Conservation (phyloP, 1,284 basidiomycete genomes). For the Irpex sp. region DNA sequence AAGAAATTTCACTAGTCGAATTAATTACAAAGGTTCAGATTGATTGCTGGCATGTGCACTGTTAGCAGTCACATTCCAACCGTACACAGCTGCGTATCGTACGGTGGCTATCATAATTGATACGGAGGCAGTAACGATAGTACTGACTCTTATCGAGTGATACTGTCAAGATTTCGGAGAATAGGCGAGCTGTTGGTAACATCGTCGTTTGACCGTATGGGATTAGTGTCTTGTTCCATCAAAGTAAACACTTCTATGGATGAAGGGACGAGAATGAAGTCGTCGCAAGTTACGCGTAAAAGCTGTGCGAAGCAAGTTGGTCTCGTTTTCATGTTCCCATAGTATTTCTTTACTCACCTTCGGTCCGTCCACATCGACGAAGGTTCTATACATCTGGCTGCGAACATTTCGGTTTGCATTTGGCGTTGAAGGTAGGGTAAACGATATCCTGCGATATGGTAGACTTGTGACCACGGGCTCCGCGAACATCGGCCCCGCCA, state of each 20-base stretch:
- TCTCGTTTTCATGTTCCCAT: neutral
- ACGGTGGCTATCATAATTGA: neutral
- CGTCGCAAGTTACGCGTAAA: constrained; percentile 9
- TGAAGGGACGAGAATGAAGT: constrained; percentile 12
- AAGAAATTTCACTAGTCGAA: no score
- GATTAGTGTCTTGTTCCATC: neutral
- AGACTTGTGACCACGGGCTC: constrained; percentile 8
- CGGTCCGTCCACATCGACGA: constrained; percentile 11
- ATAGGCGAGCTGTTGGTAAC: no score
- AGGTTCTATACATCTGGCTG: constrained; percentile 5
- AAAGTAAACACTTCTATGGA: constrained; percentile 8
- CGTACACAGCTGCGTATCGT: neutral
- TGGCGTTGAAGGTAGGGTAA: neutral
- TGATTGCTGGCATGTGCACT: neutral
- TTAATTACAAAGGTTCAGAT: no score
- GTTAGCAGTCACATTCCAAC: neutral
- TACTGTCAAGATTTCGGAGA: no score
- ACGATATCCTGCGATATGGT: constrained; percentile 5
- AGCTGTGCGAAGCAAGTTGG: neutral
- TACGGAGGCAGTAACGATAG: no score
- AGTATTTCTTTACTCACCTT: constrained; percentile 6
- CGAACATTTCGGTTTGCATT: neutral
- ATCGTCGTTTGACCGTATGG: neutral
- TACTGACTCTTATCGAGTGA: no score
- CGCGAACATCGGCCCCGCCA: constrained; percentile 6